Percentiles rank a stretch among this genome's conserved stretches.
Conservation (phyloP, 305 asterid species). For the Stenogyne calaminthoides region DNA sequence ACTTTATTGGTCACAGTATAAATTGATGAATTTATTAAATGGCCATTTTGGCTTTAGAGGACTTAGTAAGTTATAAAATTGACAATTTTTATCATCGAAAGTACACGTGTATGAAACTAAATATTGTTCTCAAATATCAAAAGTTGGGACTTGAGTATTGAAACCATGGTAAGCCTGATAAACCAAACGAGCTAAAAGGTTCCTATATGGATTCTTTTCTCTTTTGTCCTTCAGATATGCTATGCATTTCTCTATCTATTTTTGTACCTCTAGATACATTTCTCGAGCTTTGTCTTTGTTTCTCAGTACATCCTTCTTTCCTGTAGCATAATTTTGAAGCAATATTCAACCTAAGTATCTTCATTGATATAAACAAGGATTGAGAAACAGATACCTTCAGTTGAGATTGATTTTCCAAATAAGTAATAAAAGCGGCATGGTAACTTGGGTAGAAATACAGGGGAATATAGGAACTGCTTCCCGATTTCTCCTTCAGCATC, state of each 20-base stretch:
- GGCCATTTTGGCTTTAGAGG: background rate
- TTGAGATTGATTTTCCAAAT: slow-evolving; percentile 59
- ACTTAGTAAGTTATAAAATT: background rate
- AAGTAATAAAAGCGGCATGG: slow-evolving; percentile 58
- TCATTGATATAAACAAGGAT: background rate
- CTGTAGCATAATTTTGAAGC: slow-evolving; percentile 29
- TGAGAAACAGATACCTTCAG: slow-evolving; percentile 40
- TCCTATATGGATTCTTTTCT: slow-evolving; percentile 54
- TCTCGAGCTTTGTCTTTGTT: slow-evolving; percentile 49
- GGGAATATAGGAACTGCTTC: slow-evolving; percentile 47
- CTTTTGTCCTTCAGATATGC: slow-evolving; percentile 51
- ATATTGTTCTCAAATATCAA: slow-evolving; percentile 31
- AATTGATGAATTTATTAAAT: background rate
- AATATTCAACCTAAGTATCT: background rate
- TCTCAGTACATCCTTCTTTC: slow-evolving; percentile 48
- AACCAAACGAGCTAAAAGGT: slow-evolving; percentile 39
- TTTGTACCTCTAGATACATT: slow-evolving; percentile 41
- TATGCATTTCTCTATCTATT: slow-evolving; percentile 41
- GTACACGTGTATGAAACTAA: background rate
- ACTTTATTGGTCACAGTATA: background rate
- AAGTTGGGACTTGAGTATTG: slow-evolving; percentile 50
- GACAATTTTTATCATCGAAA: background rate
- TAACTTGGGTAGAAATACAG: slow-evolving; percentile 46
- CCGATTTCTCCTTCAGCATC: slow-evolving; percentile 49
- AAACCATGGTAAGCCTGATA: slow-evolving; percentile 52